Evolutionary conservation across 2,329 filamentous ascomycete genomes (phyloP).

Genomic region (Calonectria pauciramosa): DNA sequence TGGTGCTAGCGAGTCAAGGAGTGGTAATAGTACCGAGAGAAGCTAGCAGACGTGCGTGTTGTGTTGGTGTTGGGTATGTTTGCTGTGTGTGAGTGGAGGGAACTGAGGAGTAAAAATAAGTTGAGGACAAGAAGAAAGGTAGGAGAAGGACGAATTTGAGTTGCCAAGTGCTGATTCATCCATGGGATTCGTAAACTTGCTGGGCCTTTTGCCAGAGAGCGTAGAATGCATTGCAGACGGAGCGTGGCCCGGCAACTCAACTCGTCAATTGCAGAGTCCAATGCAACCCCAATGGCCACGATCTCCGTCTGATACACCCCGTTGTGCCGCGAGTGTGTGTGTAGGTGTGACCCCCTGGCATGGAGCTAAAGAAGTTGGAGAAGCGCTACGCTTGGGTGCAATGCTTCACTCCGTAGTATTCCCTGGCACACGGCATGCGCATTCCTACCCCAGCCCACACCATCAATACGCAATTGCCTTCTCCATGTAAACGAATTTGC

Average conservation of each 20-base stretch:
- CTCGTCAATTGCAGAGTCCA: neutral
- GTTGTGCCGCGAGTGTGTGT: neutral
- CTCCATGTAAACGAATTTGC: neutral
- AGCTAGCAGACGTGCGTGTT: neutral
- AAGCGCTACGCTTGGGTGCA: neutral
- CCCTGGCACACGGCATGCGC: slow-evolving; percentile 11
- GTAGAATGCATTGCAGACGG: neutral
- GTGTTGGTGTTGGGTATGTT: neutral
- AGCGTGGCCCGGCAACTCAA: neutral
- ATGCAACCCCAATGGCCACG: slow-evolving; percentile 2
- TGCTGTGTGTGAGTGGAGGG: neutral
- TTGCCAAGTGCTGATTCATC: slow-evolving; percentile 6
- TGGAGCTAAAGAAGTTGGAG: slow-evolving; percentile 21
- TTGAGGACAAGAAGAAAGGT: neutral
- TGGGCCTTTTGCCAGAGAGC: neutral
- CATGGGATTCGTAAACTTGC: neutral
- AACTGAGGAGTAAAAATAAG: neutral
- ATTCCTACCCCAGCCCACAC: slow-evolving; percentile 9
- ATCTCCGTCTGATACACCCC: slow-evolving; percentile 3
- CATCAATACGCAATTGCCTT: neutral
- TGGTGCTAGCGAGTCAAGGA: slow-evolving; percentile 1
- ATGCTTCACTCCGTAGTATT: slow-evolving; percentile 21
- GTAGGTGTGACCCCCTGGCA: neutral
- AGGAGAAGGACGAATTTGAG: neutral
- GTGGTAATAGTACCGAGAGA: neutral